Conservation (phyloP, 2,329 filamentous ascomycete species). For the Xylaria sp. region DNA sequence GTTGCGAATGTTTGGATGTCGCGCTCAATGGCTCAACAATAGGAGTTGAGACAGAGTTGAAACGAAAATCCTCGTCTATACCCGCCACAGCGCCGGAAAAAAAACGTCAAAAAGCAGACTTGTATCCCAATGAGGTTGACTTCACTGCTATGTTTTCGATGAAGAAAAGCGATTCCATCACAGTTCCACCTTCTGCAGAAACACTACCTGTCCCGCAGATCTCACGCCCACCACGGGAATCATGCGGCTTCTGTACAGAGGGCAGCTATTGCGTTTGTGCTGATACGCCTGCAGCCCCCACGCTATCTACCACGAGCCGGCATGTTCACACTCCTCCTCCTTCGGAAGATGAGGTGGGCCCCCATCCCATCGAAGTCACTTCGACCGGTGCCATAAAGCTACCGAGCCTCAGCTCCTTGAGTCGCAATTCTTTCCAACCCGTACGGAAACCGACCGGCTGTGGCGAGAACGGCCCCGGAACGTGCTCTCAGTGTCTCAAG, state of each 20-base stretch:
- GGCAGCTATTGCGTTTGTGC: slow-evolving; percentile 79
- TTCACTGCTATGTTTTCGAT: slow-evolving; percentile 61
- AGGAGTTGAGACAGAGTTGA: slow-evolving; percentile 38
- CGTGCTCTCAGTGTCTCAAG: slow-evolving; percentile 69
- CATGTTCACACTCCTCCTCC: slow-evolving; percentile 54
- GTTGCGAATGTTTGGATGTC: slow-evolving; percentile 57
- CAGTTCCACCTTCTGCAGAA: slow-evolving; percentile 27
- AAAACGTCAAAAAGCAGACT: slow-evolving; percentile 52
- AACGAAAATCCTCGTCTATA: slow-evolving; percentile 45
- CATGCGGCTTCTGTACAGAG: slow-evolving; percentile 77
- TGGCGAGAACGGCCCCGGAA: slow-evolving; percentile 67
- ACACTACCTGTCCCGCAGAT: slow-evolving; percentile 27
- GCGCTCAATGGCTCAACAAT: slow-evolving; percentile 34
- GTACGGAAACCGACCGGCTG: slow-evolving; percentile 38
- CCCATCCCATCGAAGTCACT: slow-evolving; percentile 54
- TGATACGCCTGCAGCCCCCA: slow-evolving; percentile 44
- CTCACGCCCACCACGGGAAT: slow-evolving; percentile 51
- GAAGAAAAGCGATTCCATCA: slow-evolving; percentile 38
- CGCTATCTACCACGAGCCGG: slow-evolving; percentile 38
- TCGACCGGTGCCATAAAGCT: slow-evolving; percentile 58
- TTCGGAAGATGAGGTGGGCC: slow-evolving; percentile 55
- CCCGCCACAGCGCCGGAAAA: slow-evolving; percentile 40
- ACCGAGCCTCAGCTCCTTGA: slow-evolving; percentile 39
- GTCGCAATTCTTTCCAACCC: slow-evolving; percentile 26
- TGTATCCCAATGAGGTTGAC: slow-evolving; percentile 60